Conservation (phyloP, 495 filamentous ascomycete genomes). For the Daldinia childiae region DNA sequence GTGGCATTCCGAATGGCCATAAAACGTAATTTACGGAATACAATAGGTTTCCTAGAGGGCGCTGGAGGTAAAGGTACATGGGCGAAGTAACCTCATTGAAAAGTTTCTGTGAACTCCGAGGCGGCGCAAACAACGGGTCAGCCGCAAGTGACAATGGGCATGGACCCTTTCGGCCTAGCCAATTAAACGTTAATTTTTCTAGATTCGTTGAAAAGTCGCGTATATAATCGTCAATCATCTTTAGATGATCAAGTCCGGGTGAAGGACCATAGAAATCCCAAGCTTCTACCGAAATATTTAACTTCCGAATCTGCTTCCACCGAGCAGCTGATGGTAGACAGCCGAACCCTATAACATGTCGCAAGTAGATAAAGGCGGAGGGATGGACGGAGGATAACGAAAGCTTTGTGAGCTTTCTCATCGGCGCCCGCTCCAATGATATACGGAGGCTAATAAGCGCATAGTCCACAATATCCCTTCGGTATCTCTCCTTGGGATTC, state of each 20-base stretch:
- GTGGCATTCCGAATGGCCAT: conserved; percentile 73
- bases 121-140: conserved; percentile 67
- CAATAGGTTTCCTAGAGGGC: conserved; percentile 58
- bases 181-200: conserved; percentile 72
- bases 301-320: conserved; percentile 76
- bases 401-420: conserved; percentile 67
- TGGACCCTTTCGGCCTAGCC: conserved; percentile 72
- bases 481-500: conserved; percentile 69
- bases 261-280: conserved; percentile 64
- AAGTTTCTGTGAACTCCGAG: conserved; percentile 59
- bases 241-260: conserved; percentile 73
- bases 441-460: conserved; percentile 82
- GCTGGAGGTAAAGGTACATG: conserved; percentile 59
- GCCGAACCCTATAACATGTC: conserved; percentile 71
- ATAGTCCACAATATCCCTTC: conserved; percentile 80
- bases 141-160: conserved; percentile 72
- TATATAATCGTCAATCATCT: conserved; percentile 77
- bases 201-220: conserved; percentile 68
- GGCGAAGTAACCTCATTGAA: conserved; percentile 64
- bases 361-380: conserved; percentile 74
- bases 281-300: conserved; percentile 72
- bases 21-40: conserved; percentile 66
- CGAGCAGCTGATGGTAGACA: conserved; percentile 67
- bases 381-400: conserved; percentile 74
- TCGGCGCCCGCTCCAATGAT: conserved; percentile 71